Conservation (phyloP, 176 grass and related monocot genomes). For the Cymbopogon citratus region DNA sequence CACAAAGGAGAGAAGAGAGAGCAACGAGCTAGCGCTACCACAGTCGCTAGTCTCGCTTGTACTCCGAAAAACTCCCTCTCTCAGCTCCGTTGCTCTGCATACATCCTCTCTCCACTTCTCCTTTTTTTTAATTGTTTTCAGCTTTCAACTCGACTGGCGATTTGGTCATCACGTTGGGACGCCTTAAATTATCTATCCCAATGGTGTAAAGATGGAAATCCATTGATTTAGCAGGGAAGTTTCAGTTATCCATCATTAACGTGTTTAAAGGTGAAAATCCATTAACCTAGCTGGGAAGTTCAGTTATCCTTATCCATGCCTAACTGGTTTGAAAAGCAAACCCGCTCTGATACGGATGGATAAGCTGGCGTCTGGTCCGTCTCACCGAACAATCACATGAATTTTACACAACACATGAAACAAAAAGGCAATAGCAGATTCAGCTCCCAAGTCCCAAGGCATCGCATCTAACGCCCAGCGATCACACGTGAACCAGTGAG, state of each 20-base stretch:
- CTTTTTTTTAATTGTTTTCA: neutral
- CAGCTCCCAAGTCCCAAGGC: neutral
- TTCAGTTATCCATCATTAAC: neutral
- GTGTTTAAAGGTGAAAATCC: neutral
- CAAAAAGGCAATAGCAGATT: neutral
- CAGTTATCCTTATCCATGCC: neutral
- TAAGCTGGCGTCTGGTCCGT: neutral
- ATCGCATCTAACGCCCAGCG: neutral
- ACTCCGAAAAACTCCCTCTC: neutral
- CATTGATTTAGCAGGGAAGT: neutral
- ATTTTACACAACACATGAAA: conserved; percentile 4
- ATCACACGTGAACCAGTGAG: conserved; percentile 2
- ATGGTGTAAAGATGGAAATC: neutral
- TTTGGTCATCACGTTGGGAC: neutral
- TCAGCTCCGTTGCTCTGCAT: neutral
- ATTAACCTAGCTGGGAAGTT: neutral
- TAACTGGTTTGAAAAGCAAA: neutral
- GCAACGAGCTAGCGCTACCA: neutral
- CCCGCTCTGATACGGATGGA: neutral
- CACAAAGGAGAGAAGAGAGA: neutral
- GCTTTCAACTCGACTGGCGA: neutral
- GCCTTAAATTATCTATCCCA: neutral
- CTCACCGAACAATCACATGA: neutral
- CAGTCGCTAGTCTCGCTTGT: neutral
- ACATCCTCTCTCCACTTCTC: neutral